Conservation (phyloP, 805 yeast species). For the Saccharomycopsis sp. region DNA sequence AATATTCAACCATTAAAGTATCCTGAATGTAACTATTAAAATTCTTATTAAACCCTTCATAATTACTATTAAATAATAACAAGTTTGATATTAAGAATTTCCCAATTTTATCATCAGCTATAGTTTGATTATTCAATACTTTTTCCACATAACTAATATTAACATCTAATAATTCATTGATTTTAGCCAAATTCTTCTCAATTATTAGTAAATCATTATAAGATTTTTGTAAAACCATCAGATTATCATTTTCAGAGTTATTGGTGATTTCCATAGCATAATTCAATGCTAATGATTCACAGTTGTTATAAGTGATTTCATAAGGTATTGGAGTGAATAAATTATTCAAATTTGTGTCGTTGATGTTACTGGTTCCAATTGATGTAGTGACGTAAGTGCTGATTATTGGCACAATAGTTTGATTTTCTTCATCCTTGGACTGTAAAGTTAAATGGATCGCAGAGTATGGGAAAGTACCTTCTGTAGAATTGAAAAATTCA, state of each 20-base stretch:
- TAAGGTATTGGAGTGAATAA: conserved; percentile 74
- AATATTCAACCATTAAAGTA: conserved; percentile 70
- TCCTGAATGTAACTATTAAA: conserved; percentile 74
- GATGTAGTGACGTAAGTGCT: conserved; percentile 73
- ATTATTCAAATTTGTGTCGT: conserved; percentile 28
- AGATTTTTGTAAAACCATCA: conserved; percentile 28
- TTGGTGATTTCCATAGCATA: conserved; percentile 29
- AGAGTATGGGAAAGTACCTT: conserved; percentile 66
- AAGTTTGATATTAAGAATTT: conserved; percentile 55
- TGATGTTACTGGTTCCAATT: conserved; percentile 46
- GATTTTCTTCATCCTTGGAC: conserved; percentile 39
- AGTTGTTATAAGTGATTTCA: conserved; percentile 46
- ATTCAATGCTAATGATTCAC: conserved; percentile 55
- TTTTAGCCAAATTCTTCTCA: conserved; percentile 37
- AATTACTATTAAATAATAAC: conserved; percentile 39
- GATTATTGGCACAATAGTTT: conserved; percentile 47
- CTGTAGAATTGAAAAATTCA: conserved; percentile 67
- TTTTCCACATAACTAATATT: conserved; percentile 42
- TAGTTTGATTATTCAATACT: conserved; percentile 36
- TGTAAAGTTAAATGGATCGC: conserved; percentile 75
- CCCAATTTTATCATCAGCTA: conserved; percentile 54
- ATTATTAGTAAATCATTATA: conserved; percentile 42
- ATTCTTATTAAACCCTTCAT: conserved; percentile 46
- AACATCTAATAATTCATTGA: conserved; percentile 42
- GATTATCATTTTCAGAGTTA: conserved; percentile 28